Evolutionary conservation across 2,329 filamentous ascomycete genomes (phyloP), one percentile per base, ranked within the genome.

Genomic region (Sporothrix euskadiensis): DNA sequence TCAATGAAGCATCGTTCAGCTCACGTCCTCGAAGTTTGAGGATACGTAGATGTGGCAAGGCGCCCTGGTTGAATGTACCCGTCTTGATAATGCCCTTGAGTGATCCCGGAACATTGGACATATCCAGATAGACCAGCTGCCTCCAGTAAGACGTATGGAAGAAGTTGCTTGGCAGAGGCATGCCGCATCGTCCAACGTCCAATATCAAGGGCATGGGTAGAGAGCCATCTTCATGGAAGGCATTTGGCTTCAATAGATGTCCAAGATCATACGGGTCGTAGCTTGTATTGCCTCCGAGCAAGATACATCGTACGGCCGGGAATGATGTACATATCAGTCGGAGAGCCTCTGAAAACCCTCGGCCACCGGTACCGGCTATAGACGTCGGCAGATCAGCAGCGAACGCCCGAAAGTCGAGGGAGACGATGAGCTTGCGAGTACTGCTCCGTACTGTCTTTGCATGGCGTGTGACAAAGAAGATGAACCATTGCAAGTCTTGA

Each of bases 91-190:
- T 79, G 0, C 78, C 76, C 14, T 77, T 79, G 12, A 86, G 77
- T 0, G 85, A 86, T 0, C 85, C 86, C 0, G 83, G 83, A n/a
- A 85, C 76, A 26, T 82, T 80, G 0, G 87, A 89, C 9, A 88
- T 75, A 73, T 89, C 87, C 3, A 89, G 82, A 74, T 87, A 89
- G 6, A 87, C 81, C 47, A 89, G 76, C 14, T 79, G 78, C 4
- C 79, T 78, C 69, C 87, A 80, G 57, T 80, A 80, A 0, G 77
- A 73, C 1, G 80, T 79, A 1, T 71, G 76, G 74, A 86, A 85
- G 73, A 87, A 82, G 16, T 76, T 80, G 16, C 76, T 75, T 0
- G 84, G 81, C 16, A 88, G 78, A 69, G 83, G 81, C 19, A 80
- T 76, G 4, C 80, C 78, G 71, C 83, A 86, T 54, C 80, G 77